Conservation (phyloP, 2,329 filamentous ascomycete genomes). For the Sclerotinia minor region DNA sequence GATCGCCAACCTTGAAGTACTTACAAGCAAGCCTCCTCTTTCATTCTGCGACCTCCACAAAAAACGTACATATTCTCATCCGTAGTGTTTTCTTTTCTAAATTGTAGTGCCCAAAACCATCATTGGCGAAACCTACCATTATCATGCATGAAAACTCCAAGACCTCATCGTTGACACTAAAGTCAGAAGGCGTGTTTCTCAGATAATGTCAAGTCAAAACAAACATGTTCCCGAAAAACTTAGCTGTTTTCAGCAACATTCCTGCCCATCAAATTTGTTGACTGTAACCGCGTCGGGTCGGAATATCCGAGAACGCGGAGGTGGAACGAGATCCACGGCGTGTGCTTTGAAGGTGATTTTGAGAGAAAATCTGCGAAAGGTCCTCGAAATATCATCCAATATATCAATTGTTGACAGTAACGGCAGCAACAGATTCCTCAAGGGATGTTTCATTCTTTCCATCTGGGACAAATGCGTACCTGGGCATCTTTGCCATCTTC, state of each 20-base stretch:
- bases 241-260: slow-evolving; percentile 34
- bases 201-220: slow-evolving; percentile 30
- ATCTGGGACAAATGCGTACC: slow-evolving; percentile 66
- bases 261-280: slow-evolving; percentile 23
- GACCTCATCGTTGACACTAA: slow-evolving; percentile 32
- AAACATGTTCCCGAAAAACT: slow-evolving; percentile 35
- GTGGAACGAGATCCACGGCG: neutral
- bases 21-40: slow-evolving; percentile 36
- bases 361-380: neutral
- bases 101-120: slow-evolving; percentile 4
- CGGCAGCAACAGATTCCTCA: slow-evolving; percentile 37
- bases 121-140: slow-evolving; percentile 31
- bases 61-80: slow-evolving; percentile 8
- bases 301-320: neutral
- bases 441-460: slow-evolving; percentile 41
- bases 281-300: neutral
- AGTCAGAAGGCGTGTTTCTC: slow-evolving; percentile 30
- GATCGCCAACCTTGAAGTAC: slow-evolving; percentile 41
- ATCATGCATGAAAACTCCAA: slow-evolving; percentile 22
- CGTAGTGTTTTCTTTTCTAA: slow-evolving; percentile 14
- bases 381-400: slow-evolving; percentile 12
- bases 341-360: neutral
- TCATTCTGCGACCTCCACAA: neutral
- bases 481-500: slow-evolving; percentile 76
- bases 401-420: slow-evolving; percentile 31